A percentile compares a stretch with the other conserved stretches of the same genome.
These are phyloP conservation scores for Backusella westeae DNA, from an alignment of 192 early-diverging fungal species.

Conservation along the genomic window DNA sequence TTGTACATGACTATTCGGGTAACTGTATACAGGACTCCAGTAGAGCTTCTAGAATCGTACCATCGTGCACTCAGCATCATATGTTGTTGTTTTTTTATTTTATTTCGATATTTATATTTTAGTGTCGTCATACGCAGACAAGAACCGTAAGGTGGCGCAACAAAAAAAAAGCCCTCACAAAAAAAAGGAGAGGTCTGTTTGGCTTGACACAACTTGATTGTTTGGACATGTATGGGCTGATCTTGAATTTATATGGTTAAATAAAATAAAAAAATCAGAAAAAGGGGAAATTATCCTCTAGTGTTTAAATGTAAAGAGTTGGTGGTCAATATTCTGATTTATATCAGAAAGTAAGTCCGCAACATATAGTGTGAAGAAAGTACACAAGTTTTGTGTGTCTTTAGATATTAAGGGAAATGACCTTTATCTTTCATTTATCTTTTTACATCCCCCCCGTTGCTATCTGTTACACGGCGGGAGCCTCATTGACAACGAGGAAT, in stretches of 20 bases:
- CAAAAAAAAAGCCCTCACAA: neutral
- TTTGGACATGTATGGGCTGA: neutral
- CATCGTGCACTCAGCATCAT: neutral
- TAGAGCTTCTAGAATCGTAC: neutral
- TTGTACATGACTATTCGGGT: neutral
- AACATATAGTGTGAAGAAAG: too few relatives aligned
- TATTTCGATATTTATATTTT: neutral
- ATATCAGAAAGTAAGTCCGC: too few relatives aligned
- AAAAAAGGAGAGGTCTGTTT: neutral
- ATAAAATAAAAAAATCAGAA: neutral
- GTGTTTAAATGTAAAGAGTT: too few relatives aligned
- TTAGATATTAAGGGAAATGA: neutral
- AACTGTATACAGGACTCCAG: neutral
- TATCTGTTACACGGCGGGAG: neutral
- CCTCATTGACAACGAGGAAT: conserved; percentile 2
- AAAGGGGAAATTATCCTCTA: neutral
- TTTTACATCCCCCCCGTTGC: neutral
- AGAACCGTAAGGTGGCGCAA: neutral
- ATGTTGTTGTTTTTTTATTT: neutral
- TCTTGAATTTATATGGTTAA: neutral
- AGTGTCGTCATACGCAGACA: neutral
- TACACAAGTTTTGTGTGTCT: neutral
- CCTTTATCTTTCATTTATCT: neutral
- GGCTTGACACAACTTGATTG: neutral
- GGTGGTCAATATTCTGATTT: neutral